These are phyloP conservation scores for Eucalyptus microcorys DNA, from an alignment of 345 rosid genomes.

Conservation along the genomic window DNA sequence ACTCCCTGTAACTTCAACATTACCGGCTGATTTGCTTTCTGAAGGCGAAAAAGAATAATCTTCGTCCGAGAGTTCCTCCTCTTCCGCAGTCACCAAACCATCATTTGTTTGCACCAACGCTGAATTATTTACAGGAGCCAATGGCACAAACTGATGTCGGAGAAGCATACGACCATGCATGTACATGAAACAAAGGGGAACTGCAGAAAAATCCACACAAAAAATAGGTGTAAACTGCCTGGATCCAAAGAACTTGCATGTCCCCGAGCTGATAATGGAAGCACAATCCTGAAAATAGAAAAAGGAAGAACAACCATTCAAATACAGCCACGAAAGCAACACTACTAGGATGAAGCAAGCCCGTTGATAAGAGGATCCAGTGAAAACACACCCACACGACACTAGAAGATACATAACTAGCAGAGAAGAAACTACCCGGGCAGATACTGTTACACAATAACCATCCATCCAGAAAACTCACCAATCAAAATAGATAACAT, in stretches of 20 bases:
- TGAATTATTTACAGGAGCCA: constrained; percentile 28
- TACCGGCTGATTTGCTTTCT: not conserved
- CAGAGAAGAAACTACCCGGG: not conserved
- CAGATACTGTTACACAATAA: not conserved
- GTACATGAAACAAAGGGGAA: constrained; percentile 50
- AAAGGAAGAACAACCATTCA: not conserved
- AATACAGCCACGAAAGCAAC: not conserved
- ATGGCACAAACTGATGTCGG: constrained; percentile 11
- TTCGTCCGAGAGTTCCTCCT: not conserved
- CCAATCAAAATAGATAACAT: not conserved
- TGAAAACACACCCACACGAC: not conserved
- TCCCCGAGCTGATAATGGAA: constrained; percentile 17
- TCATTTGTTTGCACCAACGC: constrained; percentile 2
- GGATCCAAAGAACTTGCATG: constrained; percentile 52
- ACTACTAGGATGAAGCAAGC: not conserved
- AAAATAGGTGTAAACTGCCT: constrained; percentile 32
- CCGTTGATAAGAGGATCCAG: not conserved
- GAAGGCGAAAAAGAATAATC: not conserved
- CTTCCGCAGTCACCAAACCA: not conserved
- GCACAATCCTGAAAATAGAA: constrained; percentile 36
- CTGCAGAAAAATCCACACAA: constrained; percentile 54
- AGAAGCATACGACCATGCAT: constrained; percentile 29
- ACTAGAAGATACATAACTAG: not conserved
- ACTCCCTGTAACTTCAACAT: constrained; percentile 7
- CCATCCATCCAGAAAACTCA: not conserved